Evolutionary conservation across 164 flowering plant species (phyloP).

Genomic region (Cinnamomum chago): DNA sequence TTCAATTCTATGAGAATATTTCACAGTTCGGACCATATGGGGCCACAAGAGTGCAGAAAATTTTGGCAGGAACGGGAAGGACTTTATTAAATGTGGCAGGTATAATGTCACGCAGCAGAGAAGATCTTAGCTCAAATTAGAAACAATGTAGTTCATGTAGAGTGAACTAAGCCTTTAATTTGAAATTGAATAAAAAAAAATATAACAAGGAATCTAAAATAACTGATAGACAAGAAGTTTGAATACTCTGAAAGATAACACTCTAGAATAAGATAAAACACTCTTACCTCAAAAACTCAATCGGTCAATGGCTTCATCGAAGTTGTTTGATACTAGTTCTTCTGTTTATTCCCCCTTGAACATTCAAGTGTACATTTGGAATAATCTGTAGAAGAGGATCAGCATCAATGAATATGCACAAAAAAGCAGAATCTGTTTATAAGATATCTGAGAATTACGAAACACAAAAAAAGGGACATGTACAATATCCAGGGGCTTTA

Average conservation of each 20-base stretch:
- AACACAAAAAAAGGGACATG: not conserved
- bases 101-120: too few species aligned
- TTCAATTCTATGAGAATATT: too few species aligned
- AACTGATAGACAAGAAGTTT: not conserved
- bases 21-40: too few species aligned
- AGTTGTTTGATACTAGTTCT: not conserved
- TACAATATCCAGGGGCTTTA: not conserved
- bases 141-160: too few species aligned
- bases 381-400: not conserved
- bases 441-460: not conserved
- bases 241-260: not conserved
- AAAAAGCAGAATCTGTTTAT: not conserved
- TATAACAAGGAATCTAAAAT: too few species aligned
- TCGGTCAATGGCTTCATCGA: not conserved
- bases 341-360: not conserved
- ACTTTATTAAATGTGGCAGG: too few species aligned
- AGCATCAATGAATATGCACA: not conserved
- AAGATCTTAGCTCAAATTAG: too few species aligned
- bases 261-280: not conserved
- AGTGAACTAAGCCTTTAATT: not conserved
- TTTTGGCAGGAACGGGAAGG: too few species aligned
- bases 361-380: not conserved
- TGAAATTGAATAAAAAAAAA: not conserved
- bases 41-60: too few species aligned
- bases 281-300: not conserved